These are phyloP conservation scores for Scenedesmus sp. DNA, from an alignment of 163 green algal species.

Conservation along the genomic window DNA sequence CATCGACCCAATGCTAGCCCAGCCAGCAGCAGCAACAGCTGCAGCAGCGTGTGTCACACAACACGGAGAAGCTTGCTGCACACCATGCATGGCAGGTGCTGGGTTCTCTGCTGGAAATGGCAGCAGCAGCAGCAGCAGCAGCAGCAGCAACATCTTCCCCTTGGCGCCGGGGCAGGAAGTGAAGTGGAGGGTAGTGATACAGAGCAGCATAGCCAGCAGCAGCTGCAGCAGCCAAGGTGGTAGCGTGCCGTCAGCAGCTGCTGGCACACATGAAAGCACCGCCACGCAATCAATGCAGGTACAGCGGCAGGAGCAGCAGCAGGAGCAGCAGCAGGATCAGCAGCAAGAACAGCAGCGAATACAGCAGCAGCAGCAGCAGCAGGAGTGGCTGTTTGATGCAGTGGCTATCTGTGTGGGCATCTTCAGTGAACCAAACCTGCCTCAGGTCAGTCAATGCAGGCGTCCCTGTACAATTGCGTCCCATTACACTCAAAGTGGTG, in stretches of 20 bases:
- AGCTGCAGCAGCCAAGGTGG: not conserved
- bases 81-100: too few relatives aligned
- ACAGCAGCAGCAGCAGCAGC: slow-evolving; percentile 8
- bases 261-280: not conserved
- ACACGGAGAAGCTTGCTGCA: too few relatives aligned
- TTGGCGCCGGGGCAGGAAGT: not conserved
- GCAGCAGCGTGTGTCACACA: too few relatives aligned
- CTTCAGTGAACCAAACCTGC: slow-evolving; percentile 42
- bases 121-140: not conserved
- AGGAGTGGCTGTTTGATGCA: slow-evolving; percentile 43
- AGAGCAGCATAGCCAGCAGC: not conserved
- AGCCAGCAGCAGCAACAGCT: not conserved
- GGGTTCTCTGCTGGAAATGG: not conserved
- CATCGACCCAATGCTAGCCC: not conserved
- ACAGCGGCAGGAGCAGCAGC: not conserved
- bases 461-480: too few relatives aligned
- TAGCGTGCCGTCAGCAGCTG: not conserved
- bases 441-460: not conserved
- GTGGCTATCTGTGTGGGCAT: slow-evolving; percentile 24
- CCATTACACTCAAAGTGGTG: not conserved
- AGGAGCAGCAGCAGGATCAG: not conserved
- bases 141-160: not conserved
- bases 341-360: not conserved
- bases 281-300: not conserved
- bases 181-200: not conserved